Conservation (phyloP, 352 stramenopile genomes). For the Globisporangium abappressorium region DNA sequence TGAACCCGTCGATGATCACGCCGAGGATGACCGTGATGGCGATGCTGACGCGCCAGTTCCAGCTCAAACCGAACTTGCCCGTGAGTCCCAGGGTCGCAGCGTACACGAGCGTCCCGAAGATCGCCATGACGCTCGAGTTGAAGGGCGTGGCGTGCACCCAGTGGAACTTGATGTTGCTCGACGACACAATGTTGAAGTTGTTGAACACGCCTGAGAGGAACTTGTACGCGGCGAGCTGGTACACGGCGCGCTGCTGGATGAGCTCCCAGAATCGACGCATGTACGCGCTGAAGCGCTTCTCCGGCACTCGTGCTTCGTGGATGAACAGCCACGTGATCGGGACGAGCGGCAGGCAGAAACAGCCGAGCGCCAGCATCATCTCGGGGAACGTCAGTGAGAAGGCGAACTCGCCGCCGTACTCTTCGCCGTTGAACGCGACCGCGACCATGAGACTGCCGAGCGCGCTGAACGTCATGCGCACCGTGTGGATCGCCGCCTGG, state of each 20-base stretch:
- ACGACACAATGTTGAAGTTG: constrained; percentile 52
- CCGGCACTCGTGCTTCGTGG: constrained; percentile 11
- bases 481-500: constrained; percentile 54
- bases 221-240: constrained; percentile 59
- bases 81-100: constrained; percentile 36
- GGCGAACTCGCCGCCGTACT: constrained; percentile 55
- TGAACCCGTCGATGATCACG: constrained; percentile 32
- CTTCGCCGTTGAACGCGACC: constrained; percentile 41
- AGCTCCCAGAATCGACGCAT: constrained; percentile 42
- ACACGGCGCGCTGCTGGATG: constrained; percentile 48
- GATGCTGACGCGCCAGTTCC: constrained; percentile 59
- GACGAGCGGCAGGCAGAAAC: constrained; percentile 30
- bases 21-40: constrained; percentile 27
- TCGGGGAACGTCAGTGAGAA: constrained; percentile 54
- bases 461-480: constrained; percentile 43
- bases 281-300: constrained; percentile 24
- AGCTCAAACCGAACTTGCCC: constrained; percentile 42
- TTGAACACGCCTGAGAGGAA: constrained; percentile 63
- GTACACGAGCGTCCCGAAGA: constrained; percentile 46
- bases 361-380: constrained; percentile 43
- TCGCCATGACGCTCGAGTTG: constrained; percentile 50
- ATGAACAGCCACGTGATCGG: constrained; percentile 26
- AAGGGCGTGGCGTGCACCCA: constrained; percentile 56
- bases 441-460: constrained; percentile 43
- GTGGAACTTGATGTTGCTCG: constrained; percentile 45